These are phyloP conservation scores for Saturnispora zaruensis DNA, from an alignment of 805 yeast genomes.

Conservation along the genomic window DNA sequence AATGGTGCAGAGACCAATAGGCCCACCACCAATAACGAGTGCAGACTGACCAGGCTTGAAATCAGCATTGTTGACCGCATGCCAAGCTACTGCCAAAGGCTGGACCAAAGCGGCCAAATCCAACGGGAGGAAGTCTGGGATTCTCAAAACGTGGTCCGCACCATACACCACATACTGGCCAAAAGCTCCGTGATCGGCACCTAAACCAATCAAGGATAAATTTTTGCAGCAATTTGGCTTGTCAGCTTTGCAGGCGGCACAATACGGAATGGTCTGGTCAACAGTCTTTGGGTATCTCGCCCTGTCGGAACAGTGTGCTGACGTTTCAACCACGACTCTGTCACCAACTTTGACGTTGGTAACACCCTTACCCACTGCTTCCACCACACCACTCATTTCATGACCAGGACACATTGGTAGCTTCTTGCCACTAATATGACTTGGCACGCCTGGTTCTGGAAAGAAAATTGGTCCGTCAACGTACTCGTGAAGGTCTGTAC, in stretches of 20 bases:
- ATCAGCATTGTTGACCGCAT: constrained; percentile 45
- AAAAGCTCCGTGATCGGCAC: constrained; percentile 41
- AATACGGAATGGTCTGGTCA: constrained; percentile 25
- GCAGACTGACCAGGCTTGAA: constrained; percentile 37
- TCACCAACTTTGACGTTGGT: constrained; percentile 40
- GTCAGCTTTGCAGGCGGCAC: constrained; percentile 38
- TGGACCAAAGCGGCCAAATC: constrained; percentile 43
- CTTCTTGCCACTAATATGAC: constrained; percentile 33
- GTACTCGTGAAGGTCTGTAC: constrained; percentile 53
- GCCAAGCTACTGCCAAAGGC: constrained; percentile 55
- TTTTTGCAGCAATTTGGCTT: constrained; percentile 38
- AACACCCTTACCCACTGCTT: constrained; percentile 39
- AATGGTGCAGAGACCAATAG: constrained; percentile 52
- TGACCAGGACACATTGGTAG: constrained; percentile 33
- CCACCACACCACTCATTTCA: constrained; percentile 25
- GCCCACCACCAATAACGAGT: constrained; percentile 52
- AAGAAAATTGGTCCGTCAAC: constrained; percentile 53
- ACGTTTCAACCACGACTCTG: constrained; percentile 55
- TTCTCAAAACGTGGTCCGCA: constrained; percentile 28
- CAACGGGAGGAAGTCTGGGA: constrained; percentile 26
- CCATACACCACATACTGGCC: constrained; percentile 34
- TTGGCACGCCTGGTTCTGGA: constrained; percentile 20
- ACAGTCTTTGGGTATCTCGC: constrained; percentile 25
- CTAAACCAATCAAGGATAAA: constrained; percentile 40
- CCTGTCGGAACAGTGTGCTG: constrained; percentile 40